These are phyloP conservation scores for Starmerella khaoyaiensis DNA, from an alignment of 805 yeast species.

Conservation along the genomic window DNA sequence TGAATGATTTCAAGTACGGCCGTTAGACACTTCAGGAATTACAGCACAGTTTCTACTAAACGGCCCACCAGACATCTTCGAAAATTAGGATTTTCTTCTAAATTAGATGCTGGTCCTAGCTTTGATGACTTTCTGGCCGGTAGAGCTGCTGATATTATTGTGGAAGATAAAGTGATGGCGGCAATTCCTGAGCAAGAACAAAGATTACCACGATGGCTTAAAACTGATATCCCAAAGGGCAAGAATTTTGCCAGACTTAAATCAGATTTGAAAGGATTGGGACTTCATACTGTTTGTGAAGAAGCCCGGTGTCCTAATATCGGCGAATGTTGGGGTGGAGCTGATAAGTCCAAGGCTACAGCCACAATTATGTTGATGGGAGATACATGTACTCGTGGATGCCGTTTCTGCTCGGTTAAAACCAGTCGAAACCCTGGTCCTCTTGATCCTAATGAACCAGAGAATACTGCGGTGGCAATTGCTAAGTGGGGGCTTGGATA, in stretches of 20 bases:
- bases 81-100: constrained; percentile 40
- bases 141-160: constrained; percentile 45
- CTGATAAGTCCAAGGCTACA: constrained; percentile 76
- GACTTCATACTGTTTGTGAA: constrained; percentile 91
- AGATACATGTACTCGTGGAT: constrained; percentile 98
- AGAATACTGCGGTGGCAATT: constrained; percentile 93
- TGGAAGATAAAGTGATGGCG: constrained; percentile 51
- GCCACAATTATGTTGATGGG: constrained; percentile 98
- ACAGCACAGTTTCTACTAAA: constrained; percentile 7
- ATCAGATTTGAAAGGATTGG: constrained; percentile 74
- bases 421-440: constrained; percentile 78
- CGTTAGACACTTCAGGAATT: too few relatives aligned
- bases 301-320: constrained; percentile 99
- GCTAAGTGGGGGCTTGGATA: constrained; percentile 97
- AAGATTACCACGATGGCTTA: constrained; percentile 84
- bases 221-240: constrained; percentile 96
- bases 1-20: too few relatives aligned
- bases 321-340: constrained; percentile 99
- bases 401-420: constrained; percentile 94
- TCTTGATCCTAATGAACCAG: constrained; percentile 94
- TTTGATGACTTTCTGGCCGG: constrained; percentile 85
- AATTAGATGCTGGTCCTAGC: constrained; percentile 72
- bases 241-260: constrained; percentile 66
- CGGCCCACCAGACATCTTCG: constrained; percentile 6
- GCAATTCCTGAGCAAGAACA: constrained; percentile 30